Conservation (phyloP, 192 early-diverging fungal genomes). For the Kickxella alabastrina region DNA sequence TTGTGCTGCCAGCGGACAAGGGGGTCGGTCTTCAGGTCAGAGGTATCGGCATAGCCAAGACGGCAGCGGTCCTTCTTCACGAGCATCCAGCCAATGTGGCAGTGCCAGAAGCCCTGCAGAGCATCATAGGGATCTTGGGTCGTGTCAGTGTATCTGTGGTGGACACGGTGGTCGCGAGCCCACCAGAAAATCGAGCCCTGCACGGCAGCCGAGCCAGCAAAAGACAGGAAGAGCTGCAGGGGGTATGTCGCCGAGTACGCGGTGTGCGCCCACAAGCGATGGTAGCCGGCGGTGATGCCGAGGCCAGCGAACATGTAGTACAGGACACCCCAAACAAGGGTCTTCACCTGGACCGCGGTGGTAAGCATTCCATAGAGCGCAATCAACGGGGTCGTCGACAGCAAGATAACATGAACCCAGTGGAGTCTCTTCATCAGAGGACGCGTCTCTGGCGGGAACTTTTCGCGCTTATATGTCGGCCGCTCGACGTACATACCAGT, state of each 20-base stretch:
- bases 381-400: conserved; percentile 70
- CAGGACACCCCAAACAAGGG: conserved; percentile 54
- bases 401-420: conserved; percentile 65
- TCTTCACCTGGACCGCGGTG: conserved; percentile 64
- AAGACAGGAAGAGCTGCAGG: conserved; percentile 58
- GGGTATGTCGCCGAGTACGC: conserved; percentile 62
- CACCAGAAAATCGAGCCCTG: conserved; percentile 84
- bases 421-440: conserved; percentile 55
- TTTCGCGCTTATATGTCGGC: conserved; percentile 47
- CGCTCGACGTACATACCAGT: conserved; percentile 23
- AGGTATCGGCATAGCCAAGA: conserved; percentile 76
- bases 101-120: conserved; percentile 72
- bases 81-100: conserved; percentile 84
- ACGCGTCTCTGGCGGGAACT: conserved; percentile 34
- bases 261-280: conserved; percentile 78
- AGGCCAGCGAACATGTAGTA: conserved; percentile 37
- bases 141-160: conserved; percentile 85
- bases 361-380: conserved; percentile 76
- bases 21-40: conserved; percentile 70
- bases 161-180: conserved; percentile 80
- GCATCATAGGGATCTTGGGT: conserved; percentile 79
- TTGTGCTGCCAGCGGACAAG: conserved; percentile 72
- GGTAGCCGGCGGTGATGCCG: conserved; percentile 64
- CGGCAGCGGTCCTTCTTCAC: conserved; percentile 66
- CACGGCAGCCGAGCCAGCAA: conserved; percentile 67